These are phyloP conservation scores for Aphanomyces euteiches DNA, from an alignment of 352 stramenopile genomes.

Conservation along the genomic window DNA sequence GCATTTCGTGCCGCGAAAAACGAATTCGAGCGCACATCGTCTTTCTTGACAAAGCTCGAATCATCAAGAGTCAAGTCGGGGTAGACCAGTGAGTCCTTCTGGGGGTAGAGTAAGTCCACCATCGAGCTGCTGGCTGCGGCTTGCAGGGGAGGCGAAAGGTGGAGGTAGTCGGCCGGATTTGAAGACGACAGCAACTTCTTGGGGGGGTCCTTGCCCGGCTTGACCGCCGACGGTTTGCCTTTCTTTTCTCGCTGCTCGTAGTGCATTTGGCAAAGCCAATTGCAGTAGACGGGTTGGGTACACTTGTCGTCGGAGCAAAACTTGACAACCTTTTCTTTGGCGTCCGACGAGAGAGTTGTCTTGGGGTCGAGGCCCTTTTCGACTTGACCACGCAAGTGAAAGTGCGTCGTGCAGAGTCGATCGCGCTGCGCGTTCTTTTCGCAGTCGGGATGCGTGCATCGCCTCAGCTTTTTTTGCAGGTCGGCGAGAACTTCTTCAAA, in stretches of 20 bases:
- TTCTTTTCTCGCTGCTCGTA: conserved; percentile 30
- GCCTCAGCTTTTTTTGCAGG: conserved; percentile 74
- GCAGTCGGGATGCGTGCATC: conserved; percentile 69
- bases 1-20: not conserved
- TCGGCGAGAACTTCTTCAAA: conserved; percentile 66
- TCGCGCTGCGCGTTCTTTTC: conserved; percentile 85
- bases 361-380: conserved; percentile 26
- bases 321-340: conserved; percentile 30
- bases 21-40: not conserved
- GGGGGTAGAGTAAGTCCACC: conserved; percentile 21
- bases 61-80: not conserved
- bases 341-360: not conserved
- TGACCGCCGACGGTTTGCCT: not conserved
- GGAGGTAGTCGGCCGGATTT: not conserved
- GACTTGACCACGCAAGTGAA: conserved; percentile 37
- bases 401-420: conserved; percentile 78
- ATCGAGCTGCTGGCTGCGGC: conserved; percentile 2
- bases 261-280: conserved; percentile 28
- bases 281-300: conserved; percentile 30
- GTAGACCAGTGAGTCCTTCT: not conserved
- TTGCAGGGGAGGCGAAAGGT: conserved; percentile 8
- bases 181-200: not conserved
- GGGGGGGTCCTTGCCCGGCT: not conserved
- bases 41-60: not conserved
- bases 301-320: conserved; percentile 30